These are phyloP conservation scores for Mycena metata DNA, from an alignment of 768 basidiomycete species.

Conservation along the genomic window DNA sequence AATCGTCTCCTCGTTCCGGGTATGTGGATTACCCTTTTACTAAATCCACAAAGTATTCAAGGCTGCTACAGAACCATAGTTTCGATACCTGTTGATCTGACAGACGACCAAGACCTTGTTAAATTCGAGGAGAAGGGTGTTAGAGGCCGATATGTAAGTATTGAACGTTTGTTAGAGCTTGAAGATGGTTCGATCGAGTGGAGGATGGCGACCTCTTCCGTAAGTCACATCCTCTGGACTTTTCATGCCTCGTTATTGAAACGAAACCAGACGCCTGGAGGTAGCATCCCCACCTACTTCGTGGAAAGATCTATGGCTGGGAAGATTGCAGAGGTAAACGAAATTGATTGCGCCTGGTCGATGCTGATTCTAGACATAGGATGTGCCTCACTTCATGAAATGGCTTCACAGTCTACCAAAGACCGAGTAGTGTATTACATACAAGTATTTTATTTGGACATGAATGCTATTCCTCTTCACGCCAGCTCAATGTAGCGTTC, in stretches of 20 bases:
- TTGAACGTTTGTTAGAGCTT: conserved; percentile 75
- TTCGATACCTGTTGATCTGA: conserved; percentile 79
- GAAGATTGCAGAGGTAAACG: conserved; percentile 70
- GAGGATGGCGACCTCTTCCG: conserved; percentile 81
- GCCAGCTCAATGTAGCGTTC: conserved; percentile 90
- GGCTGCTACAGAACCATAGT: conserved; percentile 57
- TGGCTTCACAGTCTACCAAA: conserved; percentile 65
- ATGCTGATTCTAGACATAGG: conserved; percentile 54
- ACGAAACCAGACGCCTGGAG: conserved; percentile 66
- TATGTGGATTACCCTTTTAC: conserved; percentile 49
- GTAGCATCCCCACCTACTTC: conserved; percentile 75
- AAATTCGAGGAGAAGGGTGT: conserved; percentile 75
- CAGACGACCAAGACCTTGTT: conserved; percentile 67
- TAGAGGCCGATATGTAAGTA: conserved; percentile 77
- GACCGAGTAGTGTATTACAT: conserved; percentile 3
- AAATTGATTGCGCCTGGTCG: not conserved
- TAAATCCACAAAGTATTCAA: conserved; percentile 25
- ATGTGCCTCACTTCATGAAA: conserved; percentile 79
- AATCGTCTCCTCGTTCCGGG: conserved; percentile 69
- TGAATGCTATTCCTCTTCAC: conserved; percentile 45
- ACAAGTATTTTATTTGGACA: not conserved
- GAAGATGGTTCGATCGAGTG: conserved; percentile 78
- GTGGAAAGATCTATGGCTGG: conserved; percentile 72
- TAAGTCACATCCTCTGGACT: too few relatives aligned
- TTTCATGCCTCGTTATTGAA: too few relatives aligned